phyloP scores from a whole-genome alignment of 352 stramenopile genomes.

The Globisporangium orthogonon region DNA sequence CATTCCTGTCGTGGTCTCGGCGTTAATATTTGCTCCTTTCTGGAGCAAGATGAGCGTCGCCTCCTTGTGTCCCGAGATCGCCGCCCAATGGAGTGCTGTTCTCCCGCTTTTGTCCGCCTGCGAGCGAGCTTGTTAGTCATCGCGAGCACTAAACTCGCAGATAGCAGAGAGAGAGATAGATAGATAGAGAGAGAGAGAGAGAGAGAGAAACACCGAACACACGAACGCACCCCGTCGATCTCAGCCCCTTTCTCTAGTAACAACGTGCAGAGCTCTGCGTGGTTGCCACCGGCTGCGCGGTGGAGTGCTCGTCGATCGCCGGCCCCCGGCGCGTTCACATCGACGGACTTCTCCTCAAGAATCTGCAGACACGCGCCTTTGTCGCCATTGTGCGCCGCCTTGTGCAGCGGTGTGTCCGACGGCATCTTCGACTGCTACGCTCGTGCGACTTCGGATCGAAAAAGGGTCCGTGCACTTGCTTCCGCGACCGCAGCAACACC shows the following conservation, averaged over 20 bases:
- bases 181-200: background rate
- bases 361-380: slow-evolving; percentile 85
- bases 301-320: slow-evolving; percentile 85
- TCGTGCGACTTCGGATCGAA: background rate
- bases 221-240: slow-evolving; percentile 67
- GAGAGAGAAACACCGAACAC: background rate
- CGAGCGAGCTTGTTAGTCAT: too few species aligned
- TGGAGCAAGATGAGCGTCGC: slow-evolving; percentile 78
- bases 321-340: slow-evolving; percentile 83
- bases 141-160: too few species aligned
- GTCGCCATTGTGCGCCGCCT: slow-evolving; percentile 88
- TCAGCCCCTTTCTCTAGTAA: slow-evolving; percentile 83
- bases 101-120: slow-evolving; percentile 91
- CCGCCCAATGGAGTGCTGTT: slow-evolving; percentile 90
- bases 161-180: background rate
- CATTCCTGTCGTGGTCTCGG: slow-evolving; percentile 87
- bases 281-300: slow-evolving; percentile 83
- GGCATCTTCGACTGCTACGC: slow-evolving; percentile 41
- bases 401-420: slow-evolving; percentile 87
- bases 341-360: slow-evolving; percentile 83
- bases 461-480: background rate
- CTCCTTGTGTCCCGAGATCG: slow-evolving; percentile 91
- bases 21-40: slow-evolving; percentile 86
- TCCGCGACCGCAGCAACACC: background rate
- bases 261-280: slow-evolving; percentile 84